phyloP scores from a whole-genome alignment of 768 basidiomycete species.

The Rickenella mellea region DNA sequence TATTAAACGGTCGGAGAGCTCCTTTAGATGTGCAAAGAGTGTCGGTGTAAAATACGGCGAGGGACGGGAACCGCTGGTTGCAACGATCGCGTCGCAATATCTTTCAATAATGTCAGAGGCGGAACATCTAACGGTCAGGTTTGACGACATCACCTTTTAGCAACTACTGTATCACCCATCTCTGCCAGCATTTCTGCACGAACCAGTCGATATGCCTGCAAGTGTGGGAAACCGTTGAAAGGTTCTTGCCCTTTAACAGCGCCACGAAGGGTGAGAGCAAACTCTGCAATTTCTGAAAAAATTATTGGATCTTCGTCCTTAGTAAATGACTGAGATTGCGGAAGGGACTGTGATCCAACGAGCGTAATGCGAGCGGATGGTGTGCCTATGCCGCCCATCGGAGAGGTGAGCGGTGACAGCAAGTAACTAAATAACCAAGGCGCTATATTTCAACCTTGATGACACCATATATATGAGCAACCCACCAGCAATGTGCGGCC shows the following conservation, averaged over 20 bases:
- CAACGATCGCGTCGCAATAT: slow-evolving; percentile 83
- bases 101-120: slow-evolving; percentile 28
- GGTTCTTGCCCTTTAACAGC: slow-evolving; percentile 76
- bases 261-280: slow-evolving; percentile 71
- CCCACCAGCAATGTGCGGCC: slow-evolving; percentile 89
- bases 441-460: neutral
- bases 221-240: slow-evolving; percentile 72
- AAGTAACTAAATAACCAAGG: slow-evolving; percentile 50
- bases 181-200: slow-evolving; percentile 73
- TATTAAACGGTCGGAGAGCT: slow-evolving; percentile 68
- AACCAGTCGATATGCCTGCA: slow-evolving; percentile 82
- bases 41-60: slow-evolving; percentile 60
- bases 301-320: slow-evolving; percentile 70
- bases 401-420: slow-evolving; percentile 73
- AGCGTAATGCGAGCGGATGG: slow-evolving; percentile 61
- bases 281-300: slow-evolving; percentile 87
- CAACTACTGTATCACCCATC: slow-evolving; percentile 65
- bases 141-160: slow-evolving; percentile 51
- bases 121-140: slow-evolving; percentile 4
- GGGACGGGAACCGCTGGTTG: slow-evolving; percentile 47
- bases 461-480: slow-evolving; percentile 8
- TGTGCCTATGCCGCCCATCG: slow-evolving; percentile 61
- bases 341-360: slow-evolving; percentile 60
- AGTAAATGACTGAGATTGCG: slow-evolving; percentile 36
- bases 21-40: slow-evolving; percentile 67